Base-by-base conservation (phyloP, 805 yeast species). In the Candida ascalaphidarum region DNA sequence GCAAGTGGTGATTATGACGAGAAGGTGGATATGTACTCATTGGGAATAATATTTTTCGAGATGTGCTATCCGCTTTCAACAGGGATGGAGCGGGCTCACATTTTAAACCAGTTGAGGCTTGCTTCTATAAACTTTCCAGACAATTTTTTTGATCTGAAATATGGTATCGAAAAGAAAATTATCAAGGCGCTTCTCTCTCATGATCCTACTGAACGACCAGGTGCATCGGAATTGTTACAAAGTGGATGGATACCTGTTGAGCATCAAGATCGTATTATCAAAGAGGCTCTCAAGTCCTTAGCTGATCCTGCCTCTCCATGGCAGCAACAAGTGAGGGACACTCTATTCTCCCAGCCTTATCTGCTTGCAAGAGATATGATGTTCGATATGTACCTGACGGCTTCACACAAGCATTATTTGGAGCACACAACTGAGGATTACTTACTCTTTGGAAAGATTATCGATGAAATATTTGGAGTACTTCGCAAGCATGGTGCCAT, bases 11-110 rank as follows among this genome's bases (percentile, higher is more conserved):
- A 69, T n/a, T 92, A 92, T 50, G 79, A 89, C 48, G 95, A 83
- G 38, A 92, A 92, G 41, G 94, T 92, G 21, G 99, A 92, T 50
- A 79, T 92, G 81, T 92, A 86, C 50, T 86, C 98, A 0, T 57
- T 92, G 22, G 99, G 99, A 3, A 75, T 92, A 20, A 92, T 92
- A 1, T 85, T 92, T 47, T 92, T 92, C 50, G 98, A 92, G 49
- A 92, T 92, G 98, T 71, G 85, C 17, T 85, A 77, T 48, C 66
- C 78, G 1, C 65, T 89, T 43, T 65, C 67, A n/a, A 92, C 99
- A 0, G 88, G 85, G 2, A 92, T 92, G 96, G 99, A 92, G 50
- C 67, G 98, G 29, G 85, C 81, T 8, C 65, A 68, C 26, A 82
- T 76, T 6, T 55, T 92, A n/a, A 70, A 75, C 34, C 62, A 69